Evolutionary conservation across 1,284 basidiomycete genomes (phyloP), one percentile per base, ranked within the genome.

Genomic region (Sporisorium iseilematis-ciliati): DNA sequence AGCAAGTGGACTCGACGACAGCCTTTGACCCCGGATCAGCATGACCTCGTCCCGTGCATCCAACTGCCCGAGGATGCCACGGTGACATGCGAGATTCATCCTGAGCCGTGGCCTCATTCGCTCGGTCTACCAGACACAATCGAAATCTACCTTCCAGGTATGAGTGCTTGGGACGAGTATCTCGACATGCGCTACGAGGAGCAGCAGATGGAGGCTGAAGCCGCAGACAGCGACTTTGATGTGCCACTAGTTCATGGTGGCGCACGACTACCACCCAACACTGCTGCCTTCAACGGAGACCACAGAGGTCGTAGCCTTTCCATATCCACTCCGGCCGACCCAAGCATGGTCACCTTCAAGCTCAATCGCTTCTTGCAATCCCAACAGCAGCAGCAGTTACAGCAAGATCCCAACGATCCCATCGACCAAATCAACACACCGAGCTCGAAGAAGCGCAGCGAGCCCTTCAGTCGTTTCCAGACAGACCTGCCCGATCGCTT

Each of bases 71-170:
- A 52, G 2, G 76, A 76, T 11, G 45, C 55, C 20, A 54, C 55
- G 21, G 25, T 55, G 12, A 68, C 78, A 8, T 62, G 66, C 65
- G 59, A 53, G 21, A 58, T 70, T 7, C 65, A 68, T 41, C 76
- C 78, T 4, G 73, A 74, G 35, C 68, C 75, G 2, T 66, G 70
- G 70, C 72, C 75, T 14, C 46, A 57, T 50, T 64, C 60, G 1
- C 16, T 62, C 8, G 77, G 71, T 14, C 54, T 82, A 20, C 81
- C 78, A 18, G 75, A 81, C 51, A 77, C 75, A 10, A 81, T 82
- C 52, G 81, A 82, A 14, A 82, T 82, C 52, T 82, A 81, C 48
- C 70, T 82, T 0, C 81, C 81, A n/a, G 79, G 79, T 4, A 64
- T 74, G 64, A 65, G 57, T 38, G 81, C 79, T 7, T 82, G 81